Evolutionary conservation across 441 rosid genomes (phyloP).

Genomic region (Daphne laureola): DNA sequence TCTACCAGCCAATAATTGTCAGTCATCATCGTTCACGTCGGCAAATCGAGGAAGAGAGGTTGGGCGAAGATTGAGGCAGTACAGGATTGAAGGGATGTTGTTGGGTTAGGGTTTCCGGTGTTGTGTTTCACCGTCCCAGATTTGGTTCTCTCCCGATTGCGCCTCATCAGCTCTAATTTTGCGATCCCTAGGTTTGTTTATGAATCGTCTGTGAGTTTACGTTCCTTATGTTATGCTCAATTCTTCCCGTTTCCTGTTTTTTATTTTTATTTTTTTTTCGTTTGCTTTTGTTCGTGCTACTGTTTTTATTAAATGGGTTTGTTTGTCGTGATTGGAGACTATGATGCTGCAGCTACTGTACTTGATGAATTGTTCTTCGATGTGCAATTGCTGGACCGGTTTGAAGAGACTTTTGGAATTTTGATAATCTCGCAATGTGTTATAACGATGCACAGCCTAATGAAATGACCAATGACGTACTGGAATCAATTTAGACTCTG

Average conservation of each 20-base stretch:
- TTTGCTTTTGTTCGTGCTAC: neutral
- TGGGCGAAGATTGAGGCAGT: constrained; percentile 3
- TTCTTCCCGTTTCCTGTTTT: neutral
- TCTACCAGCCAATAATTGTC: constrained; percentile 13
- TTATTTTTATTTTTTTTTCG: neutral
- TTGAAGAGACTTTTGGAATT: neutral
- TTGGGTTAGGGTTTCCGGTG: neutral
- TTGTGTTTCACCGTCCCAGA: constrained; percentile 8
- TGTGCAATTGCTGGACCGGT: neutral
- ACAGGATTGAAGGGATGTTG: neutral
- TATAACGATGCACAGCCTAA: neutral
- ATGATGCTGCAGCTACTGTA: neutral
- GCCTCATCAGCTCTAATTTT: neutral
- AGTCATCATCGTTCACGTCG: constrained; percentile 11
- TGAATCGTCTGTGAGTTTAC: neutral
- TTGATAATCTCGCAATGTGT: constrained; percentile 2
- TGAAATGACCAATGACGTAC: no score
- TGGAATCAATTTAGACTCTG: no score
- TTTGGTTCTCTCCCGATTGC: constrained; percentile 10
- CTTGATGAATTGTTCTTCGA: neutral
- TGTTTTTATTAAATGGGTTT: neutral
- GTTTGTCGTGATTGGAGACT: neutral
- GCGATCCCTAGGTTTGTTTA: constrained; percentile 17
- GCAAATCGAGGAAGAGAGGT: neutral
- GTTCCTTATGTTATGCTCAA: neutral